These are phyloP conservation scores for Nannizzia gypsea DNA, from an alignment of 2,329 filamentous ascomycete genomes.

Conservation along the genomic window DNA sequence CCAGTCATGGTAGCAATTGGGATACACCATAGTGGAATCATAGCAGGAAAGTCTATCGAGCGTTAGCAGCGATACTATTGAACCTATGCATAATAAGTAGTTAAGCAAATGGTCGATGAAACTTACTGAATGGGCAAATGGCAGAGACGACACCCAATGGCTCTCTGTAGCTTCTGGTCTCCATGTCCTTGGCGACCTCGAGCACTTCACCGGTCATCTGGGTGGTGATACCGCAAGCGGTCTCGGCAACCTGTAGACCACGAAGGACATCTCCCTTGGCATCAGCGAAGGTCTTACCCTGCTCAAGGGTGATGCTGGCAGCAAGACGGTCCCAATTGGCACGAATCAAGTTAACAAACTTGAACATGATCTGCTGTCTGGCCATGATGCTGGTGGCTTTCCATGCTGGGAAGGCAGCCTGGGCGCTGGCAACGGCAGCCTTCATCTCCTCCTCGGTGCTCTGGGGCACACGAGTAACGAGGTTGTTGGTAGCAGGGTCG, in stretches of 20 bases:
- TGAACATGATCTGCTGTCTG: conserved; percentile 55
- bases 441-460: conserved; percentile 52
- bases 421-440: conserved; percentile 49
- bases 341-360: conserved; percentile 51
- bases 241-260: conserved; percentile 56
- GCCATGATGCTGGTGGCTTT: conserved; percentile 47
- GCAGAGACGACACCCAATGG: conserved; percentile 50
- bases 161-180: conserved; percentile 54
- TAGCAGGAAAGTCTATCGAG: conserved; percentile 51
- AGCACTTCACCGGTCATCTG: conserved; percentile 56
- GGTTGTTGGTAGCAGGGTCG: conserved; percentile 55
- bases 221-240: conserved; percentile 54
- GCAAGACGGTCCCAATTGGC: conserved; percentile 55
- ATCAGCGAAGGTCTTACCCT: conserved; percentile 58
- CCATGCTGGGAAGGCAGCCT: conserved; percentile 53
- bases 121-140: conserved; percentile 17
- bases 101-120: not conserved
- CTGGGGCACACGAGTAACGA: conserved; percentile 54
- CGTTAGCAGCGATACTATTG: not conserved
- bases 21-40: conserved; percentile 59
- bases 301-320: conserved; percentile 54
- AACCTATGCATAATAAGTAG: not conserved
- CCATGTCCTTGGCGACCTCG: conserved; percentile 58
- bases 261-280: conserved; percentile 55
- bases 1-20: conserved; percentile 54